Evolutionary conservation across 1,284 basidiomycete species (phyloP).

Genomic region (Peniophora sp.): DNA sequence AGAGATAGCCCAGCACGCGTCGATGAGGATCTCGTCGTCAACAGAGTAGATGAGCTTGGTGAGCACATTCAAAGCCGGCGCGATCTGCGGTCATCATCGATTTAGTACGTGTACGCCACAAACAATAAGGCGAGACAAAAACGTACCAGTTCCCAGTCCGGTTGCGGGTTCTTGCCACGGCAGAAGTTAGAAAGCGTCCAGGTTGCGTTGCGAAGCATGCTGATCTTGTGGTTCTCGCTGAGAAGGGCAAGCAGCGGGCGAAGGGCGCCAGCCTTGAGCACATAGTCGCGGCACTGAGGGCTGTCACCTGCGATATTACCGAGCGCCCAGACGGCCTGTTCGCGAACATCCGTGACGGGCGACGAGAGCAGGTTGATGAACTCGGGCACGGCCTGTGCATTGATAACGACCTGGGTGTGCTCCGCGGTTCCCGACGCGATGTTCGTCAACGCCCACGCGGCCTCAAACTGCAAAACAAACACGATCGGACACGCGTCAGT

Average conservation of each 20-base stretch:
- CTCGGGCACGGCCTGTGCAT: conserved; percentile 91
- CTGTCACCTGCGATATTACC: conserved; percentile 97
- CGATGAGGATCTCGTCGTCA: conserved; percentile 98
- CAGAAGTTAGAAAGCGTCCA: conserved; percentile 99
- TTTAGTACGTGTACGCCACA: background rate
- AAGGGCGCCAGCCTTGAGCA: conserved; percentile 70
- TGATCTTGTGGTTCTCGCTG: conserved; percentile 89
- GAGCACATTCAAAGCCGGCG: conserved; percentile 90
- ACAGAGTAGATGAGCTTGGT: conserved; percentile 99
- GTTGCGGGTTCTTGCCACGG: conserved; percentile 92
- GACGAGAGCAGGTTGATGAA: conserved; percentile 93
- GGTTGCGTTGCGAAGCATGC: conserved; percentile 95
- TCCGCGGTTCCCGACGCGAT: conserved; percentile 99
- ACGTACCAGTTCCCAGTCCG: conserved; percentile 86
- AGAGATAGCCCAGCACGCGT: conserved; percentile 99
- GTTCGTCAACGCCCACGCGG: conserved; percentile 99
- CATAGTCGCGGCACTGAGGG: conserved; percentile 89
- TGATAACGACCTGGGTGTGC: conserved; percentile 98
- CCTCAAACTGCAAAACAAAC: conserved; percentile 74
- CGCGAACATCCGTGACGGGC: conserved; percentile 84
- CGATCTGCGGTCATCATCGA: conserved; percentile 56
- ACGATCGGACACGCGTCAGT: conserved; percentile 5
- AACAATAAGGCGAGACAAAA: conserved; percentile 3
- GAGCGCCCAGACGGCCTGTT: conserved; percentile 96
- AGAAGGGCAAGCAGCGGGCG: conserved; percentile 65